Percentiles rank a stretch among this genome's conserved stretches.
phyloP scores from a whole-genome alignment of 1,284 basidiomycete genomes.

The Laetiporus sulphureus region DNA sequence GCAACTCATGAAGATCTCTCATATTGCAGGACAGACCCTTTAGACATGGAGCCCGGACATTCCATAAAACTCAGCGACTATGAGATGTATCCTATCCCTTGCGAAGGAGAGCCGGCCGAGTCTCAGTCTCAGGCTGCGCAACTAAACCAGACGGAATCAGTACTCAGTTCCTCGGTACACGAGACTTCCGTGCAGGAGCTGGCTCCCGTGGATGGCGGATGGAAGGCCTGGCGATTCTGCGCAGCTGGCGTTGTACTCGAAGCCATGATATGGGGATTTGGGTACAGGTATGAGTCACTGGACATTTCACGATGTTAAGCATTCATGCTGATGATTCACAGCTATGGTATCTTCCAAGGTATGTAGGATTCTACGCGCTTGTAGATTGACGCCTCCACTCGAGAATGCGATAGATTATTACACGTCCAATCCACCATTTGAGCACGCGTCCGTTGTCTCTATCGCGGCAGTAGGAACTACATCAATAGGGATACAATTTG shows the following conservation, averaged over 20 bases:
- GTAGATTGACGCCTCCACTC: no score
- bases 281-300: conserved; percentile 15
- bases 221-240: conserved; percentile 20
- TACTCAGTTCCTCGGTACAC: no score
- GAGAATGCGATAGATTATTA: conserved; percentile 14
- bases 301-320: neutral
- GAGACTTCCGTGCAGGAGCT: conserved; percentile 22
- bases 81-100: no score
- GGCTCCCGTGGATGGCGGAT: conserved; percentile 16
- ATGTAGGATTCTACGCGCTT: no score
- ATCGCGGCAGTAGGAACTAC: conserved; percentile 12
- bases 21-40: no score
- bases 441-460: conserved; percentile 5
- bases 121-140: no score
- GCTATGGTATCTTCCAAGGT: conserved; percentile 13
- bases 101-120: no score
- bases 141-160: no score
- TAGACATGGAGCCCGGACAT: no score
- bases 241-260: conserved; percentile 15
- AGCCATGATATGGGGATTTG: conserved; percentile 21
- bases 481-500: conserved; percentile 7
- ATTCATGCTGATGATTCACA: neutral
- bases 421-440: conserved; percentile 11
- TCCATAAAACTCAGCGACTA: no score
- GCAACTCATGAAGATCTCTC: no score